Evolutionary conservation across 2,329 filamentous ascomycete genomes (phyloP).

Genomic region (Sporothrix phasma): DNA sequence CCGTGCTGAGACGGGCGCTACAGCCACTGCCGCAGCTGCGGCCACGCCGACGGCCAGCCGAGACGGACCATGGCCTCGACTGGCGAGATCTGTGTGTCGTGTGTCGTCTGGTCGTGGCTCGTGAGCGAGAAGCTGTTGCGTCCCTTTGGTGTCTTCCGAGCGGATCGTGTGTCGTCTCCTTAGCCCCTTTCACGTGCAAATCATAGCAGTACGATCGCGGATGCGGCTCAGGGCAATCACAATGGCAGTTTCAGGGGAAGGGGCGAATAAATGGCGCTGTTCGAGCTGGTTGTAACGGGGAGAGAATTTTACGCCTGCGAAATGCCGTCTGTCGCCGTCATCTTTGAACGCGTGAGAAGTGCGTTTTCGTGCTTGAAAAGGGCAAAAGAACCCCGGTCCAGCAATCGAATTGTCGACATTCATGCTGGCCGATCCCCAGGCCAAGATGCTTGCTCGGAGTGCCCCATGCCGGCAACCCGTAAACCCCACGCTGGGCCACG

Average conservation of each 20-base stretch:
- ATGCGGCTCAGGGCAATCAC: background rate
- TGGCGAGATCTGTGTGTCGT: background rate
- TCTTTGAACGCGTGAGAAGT: background rate
- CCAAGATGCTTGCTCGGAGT: background rate
- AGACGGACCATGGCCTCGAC: background rate
- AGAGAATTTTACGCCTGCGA: background rate
- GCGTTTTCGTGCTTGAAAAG: background rate
- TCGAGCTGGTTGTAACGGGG: no score
- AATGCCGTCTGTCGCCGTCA: background rate
- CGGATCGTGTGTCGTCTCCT: background rate
- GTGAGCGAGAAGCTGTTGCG: no score
- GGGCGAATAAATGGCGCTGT: no score
- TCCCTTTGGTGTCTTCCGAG: background rate
- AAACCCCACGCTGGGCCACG: background rate
- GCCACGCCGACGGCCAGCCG: background rate
- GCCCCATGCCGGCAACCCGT: background rate
- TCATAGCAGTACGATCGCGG: background rate
- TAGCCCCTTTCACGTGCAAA: constrained; percentile 5
- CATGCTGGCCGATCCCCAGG: background rate
- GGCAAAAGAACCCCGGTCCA: background rate
- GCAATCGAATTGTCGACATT: background rate
- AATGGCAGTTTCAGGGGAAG: background rate
- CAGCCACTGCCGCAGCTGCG: background rate
- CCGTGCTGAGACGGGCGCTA: background rate
- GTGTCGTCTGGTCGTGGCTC: background rate